A percentile compares a stretch with the other conserved stretches of the same genome.
Evolutionary conservation across 176 grass and related monocot species (phyloP).

Genomic region (Carex parvula): DNA sequence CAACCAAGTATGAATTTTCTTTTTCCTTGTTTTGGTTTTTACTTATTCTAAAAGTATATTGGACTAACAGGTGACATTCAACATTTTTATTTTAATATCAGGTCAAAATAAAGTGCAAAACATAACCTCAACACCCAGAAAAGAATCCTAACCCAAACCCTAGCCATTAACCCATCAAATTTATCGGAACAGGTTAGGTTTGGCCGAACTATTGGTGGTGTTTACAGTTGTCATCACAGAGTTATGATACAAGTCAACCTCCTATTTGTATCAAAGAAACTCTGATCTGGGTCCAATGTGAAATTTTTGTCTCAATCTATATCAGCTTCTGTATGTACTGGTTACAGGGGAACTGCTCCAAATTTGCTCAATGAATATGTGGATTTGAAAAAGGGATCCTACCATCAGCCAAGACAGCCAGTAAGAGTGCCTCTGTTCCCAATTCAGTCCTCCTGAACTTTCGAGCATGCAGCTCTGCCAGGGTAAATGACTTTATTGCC

Average conservation of each 20-base stretch:
- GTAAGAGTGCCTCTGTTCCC: slow-evolving; percentile 68
- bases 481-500: slow-evolving; percentile 67
- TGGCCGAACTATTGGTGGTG: neutral
- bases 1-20: neutral
- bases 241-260: neutral
- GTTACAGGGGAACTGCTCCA: neutral
- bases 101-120: neutral
- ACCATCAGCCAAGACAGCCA: slow-evolving; percentile 92
- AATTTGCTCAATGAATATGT: neutral
- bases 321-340: neutral
- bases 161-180: neutral
- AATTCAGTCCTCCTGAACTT: slow-evolving; percentile 73
- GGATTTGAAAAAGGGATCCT: slow-evolving; percentile 1
- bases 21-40: neutral
- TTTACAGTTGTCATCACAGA: neutral
- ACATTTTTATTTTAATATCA: neutral
- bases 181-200: neutral
- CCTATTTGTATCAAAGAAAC: neutral
- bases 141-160: neutral
- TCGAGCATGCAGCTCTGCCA: slow-evolving; percentile 75
- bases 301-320: neutral
- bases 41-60: neutral
- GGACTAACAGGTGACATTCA: neutral
- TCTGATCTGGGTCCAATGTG: neutral
- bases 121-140: neutral